Conservation (phyloP, 2,329 filamentous ascomycete genomes). For the Fusarium sp. region DNA sequence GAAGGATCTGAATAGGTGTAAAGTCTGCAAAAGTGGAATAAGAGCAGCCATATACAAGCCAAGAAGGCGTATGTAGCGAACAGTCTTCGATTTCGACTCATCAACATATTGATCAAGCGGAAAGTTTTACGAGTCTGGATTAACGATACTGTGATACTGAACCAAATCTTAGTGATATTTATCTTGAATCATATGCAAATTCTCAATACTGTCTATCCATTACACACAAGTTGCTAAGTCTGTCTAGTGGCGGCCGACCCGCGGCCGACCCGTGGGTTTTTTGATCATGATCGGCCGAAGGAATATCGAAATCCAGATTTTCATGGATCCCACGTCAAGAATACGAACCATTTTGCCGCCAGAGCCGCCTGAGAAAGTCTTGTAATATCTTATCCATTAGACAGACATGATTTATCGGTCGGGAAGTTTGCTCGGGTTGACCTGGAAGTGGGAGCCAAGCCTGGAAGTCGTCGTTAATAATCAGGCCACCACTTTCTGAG, state of each 20-base stretch:
- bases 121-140: too few species aligned
- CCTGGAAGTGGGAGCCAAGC: too few species aligned
- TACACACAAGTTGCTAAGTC: background rate
- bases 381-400: too few species aligned
- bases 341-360: too few species aligned
- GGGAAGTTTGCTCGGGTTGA: too few species aligned
- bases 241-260: slow-evolving; percentile 13
- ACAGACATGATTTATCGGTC: too few species aligned
- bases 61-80: background rate
- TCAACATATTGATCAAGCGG: background rate
- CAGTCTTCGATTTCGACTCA: background rate
- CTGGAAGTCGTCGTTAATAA: too few species aligned
- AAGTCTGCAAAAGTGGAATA: slow-evolving; percentile 43
- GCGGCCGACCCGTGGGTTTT: slow-evolving; percentile 12
- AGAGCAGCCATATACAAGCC: slow-evolving; percentile 33
- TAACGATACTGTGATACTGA: accelerated
- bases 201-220: background rate
- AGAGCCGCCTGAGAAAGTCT: too few species aligned
- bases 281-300: background rate
- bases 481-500: too few species aligned
- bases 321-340: too few species aligned
- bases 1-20: slow-evolving; percentile 47
- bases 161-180: background rate
- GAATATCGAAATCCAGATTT: too few species aligned
- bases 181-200: background rate